Conservation (phyloP, 768 basidiomycete genomes). For the Leccinum variicolor region DNA sequence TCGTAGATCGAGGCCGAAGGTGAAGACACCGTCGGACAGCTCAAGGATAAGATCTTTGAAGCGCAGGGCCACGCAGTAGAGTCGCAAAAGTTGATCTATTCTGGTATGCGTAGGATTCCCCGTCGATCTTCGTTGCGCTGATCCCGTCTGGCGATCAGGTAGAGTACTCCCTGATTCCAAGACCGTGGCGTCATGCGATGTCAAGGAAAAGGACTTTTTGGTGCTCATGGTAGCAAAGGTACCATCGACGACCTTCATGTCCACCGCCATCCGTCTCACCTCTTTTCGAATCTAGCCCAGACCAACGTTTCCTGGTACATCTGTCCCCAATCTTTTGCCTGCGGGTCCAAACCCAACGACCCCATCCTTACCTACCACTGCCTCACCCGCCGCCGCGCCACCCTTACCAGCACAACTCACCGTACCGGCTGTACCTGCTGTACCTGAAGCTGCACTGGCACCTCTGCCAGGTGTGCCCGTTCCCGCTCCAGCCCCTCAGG, state of each 20-base stretch:
- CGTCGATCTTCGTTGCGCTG: conserved; percentile 4
- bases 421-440: conserved; percentile 26
- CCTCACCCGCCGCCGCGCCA: background rate
- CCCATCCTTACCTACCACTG: conserved; percentile 13
- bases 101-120: conserved; percentile 51
- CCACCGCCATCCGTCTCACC: conserved; percentile 1
- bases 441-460: conserved; percentile 31
- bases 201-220: conserved; percentile 98
- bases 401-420: conserved; percentile 27
- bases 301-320: conserved; percentile 33
- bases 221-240: conserved; percentile 99
- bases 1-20: conserved; percentile 73
- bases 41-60: conserved; percentile 83
- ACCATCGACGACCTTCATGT: conserved; percentile 13
- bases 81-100: conserved; percentile 91
- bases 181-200: conserved; percentile 80
- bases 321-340: conserved; percentile 25
- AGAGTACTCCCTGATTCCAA: conserved; percentile 89
- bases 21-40: conserved; percentile 64
- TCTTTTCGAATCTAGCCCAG: conserved; percentile 46
- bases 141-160: conserved; percentile 44
- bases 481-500: conserved; percentile 26
- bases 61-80: conserved; percentile 71
- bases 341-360: conserved; percentile 1
- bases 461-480: conserved; percentile 28